These are phyloP conservation scores for Sphagnum contortum DNA, from an alignment of 225 moss, liverwort and hornwort genomes.

Conservation along the genomic window DNA sequence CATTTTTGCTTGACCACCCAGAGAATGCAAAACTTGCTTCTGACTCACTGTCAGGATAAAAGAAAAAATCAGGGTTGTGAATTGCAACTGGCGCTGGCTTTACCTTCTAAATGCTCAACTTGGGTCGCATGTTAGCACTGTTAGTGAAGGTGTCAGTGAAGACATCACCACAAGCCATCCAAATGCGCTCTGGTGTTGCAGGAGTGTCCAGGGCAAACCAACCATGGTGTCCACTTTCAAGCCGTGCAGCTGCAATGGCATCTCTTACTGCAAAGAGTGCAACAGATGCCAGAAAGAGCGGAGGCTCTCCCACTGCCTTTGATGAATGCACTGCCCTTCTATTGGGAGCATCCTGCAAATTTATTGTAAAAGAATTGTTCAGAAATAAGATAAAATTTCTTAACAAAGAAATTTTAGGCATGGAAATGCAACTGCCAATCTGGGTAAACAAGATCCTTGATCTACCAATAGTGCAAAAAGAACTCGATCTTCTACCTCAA, in stretches of 20 bases:
- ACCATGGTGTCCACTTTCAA: conserved; percentile 53
- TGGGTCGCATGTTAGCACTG: conserved; percentile 53
- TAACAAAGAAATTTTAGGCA: neutral
- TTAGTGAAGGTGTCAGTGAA: conserved; percentile 61
- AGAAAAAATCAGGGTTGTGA: too few relatives aligned
- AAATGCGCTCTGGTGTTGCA: conserved; percentile 90
- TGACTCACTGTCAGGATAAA: too few relatives aligned
- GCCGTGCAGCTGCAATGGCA: conserved; percentile 64
- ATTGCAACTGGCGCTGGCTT: too few relatives aligned
- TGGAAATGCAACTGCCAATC: neutral
- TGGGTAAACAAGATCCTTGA: neutral
- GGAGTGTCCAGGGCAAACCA: conserved; percentile 83
- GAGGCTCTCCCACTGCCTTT: conserved; percentile 92
- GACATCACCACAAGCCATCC: conserved; percentile 88
- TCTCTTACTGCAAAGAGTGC: conserved; percentile 86
- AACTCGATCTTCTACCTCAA: neutral
- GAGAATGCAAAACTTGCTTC: too few relatives aligned
- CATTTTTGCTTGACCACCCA: too few relatives aligned
- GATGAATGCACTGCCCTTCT: conserved; percentile 80
- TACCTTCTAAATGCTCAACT: conserved; percentile 42
- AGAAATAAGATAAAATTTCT: neutral
- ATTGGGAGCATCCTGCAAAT: conserved; percentile 76
- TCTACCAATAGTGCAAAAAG: too few relatives aligned
- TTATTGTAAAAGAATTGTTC: neutral
- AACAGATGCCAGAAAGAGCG: conserved; percentile 76